phyloP scores from a whole-genome alignment of 2,329 filamentous ascomycete species.

The Ustulina deusta region DNA sequence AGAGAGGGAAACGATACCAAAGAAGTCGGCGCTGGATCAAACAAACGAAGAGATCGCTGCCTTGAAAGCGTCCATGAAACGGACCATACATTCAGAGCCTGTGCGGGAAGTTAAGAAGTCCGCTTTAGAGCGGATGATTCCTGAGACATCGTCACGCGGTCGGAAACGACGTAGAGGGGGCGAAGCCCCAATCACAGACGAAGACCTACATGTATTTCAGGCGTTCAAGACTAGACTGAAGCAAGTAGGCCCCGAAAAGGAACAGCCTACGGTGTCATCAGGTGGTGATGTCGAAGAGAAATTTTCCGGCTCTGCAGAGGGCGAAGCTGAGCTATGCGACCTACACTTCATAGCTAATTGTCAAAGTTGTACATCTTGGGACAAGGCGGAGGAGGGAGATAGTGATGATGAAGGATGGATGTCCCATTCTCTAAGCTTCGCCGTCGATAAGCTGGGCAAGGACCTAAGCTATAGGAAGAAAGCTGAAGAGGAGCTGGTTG shows the following conservation, averaged over 20 bases:
- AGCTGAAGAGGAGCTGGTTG: constrained; percentile 89
- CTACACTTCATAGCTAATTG: constrained; percentile 96
- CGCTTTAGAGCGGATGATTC: constrained; percentile 79
- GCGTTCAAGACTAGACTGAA: constrained; percentile 85
- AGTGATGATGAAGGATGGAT: constrained; percentile 82
- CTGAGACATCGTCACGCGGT: constrained; percentile 75
- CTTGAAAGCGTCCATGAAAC: constrained; percentile 84
- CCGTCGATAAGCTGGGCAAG: constrained; percentile 90
- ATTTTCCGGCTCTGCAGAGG: constrained; percentile 60
- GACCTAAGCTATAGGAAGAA: constrained; percentile 91
- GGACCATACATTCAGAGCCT: constrained; percentile 65
- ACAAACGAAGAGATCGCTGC: constrained; percentile 85
- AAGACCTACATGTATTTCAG: constrained; percentile 78
- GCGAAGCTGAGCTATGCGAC: constrained; percentile 85
- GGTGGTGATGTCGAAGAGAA: constrained; percentile 47
- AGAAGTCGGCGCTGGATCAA: constrained; percentile 70
- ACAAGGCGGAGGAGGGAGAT: constrained; percentile 66
- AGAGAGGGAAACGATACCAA: constrained; percentile 50
- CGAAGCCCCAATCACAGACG: constrained; percentile 61
- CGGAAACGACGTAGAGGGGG: constrained; percentile 75
- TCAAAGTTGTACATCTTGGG: constrained; percentile 90
- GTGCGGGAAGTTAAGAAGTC: constrained; percentile 72
- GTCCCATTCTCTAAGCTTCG: constrained; percentile 85
- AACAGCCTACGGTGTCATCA: constrained; percentile 37
- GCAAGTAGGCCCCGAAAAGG: constrained; percentile 56